A percentile compares a stretch with the other conserved stretches of the same genome.
Conservation (phyloP, 2,329 filamentous ascomycete genomes). For the Botrytis fragariae region DNA sequence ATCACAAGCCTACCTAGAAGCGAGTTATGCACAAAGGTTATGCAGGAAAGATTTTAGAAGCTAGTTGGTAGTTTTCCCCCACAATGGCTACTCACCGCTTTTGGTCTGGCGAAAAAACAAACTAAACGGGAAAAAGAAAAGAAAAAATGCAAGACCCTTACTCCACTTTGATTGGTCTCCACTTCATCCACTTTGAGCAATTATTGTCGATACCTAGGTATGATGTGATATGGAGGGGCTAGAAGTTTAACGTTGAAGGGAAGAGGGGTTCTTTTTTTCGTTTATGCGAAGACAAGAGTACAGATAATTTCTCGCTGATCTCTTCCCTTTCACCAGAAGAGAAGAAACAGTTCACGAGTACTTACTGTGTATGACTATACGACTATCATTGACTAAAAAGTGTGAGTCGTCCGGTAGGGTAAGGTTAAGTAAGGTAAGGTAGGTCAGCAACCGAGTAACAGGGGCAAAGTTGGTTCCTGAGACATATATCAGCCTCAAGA, state of each 20-base stretch:
- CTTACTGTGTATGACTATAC: background rate
- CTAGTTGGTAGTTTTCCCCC: background rate
- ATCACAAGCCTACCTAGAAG: background rate
- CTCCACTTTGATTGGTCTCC: conserved; percentile 1
- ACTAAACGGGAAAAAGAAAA: background rate
- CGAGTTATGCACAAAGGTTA: background rate
- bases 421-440: background rate
- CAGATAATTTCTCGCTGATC: background rate
- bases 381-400: background rate
- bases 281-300: background rate
- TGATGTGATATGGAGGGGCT: conserved; percentile 1
- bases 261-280: background rate
- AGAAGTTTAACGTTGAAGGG: conserved; percentile 4
- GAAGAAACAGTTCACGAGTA: background rate
- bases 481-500: background rate
- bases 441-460: background rate
- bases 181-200: conserved; percentile 1
- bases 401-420: background rate
- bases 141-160: background rate
- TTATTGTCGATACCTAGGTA: background rate
- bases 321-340: too few relatives aligned
- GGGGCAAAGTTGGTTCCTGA: background rate
- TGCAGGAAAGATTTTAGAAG: background rate
- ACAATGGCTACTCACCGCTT: background rate
- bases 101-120: background rate